Evolutionary conservation across 148 eudicot genomes (phyloP).

Genomic region (Amaranthus hypochondriacus): DNA sequence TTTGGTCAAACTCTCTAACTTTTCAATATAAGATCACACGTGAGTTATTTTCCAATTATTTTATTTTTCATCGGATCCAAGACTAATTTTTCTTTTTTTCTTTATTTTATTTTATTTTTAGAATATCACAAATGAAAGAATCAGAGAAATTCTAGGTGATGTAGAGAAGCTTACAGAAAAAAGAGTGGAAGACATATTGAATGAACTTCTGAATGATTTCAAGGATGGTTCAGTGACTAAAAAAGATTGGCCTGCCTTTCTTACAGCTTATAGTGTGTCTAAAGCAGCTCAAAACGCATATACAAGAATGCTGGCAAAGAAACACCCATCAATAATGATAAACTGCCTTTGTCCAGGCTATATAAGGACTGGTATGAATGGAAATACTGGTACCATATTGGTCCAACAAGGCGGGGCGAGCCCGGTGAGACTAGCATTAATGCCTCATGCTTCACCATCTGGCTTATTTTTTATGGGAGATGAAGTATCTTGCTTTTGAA

Average conservation of each 20-base stretch:
- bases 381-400: conserved; percentile 18
- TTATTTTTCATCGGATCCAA: too few relatives aligned
- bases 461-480: conserved; percentile 20
- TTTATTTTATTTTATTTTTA: not conserved
- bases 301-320: conserved; percentile 39
- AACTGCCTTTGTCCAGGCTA: conserved; percentile 49
- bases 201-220: conserved; percentile 33
- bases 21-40: too few relatives aligned
- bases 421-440: conserved; percentile 36
- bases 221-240: conserved; percentile 20
- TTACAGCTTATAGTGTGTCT: conserved; percentile 27
- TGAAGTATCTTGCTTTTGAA: conserved; percentile 14
- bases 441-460: conserved; percentile 29
- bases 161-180: conserved; percentile 41
- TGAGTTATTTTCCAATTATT: too few relatives aligned
- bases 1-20: too few relatives aligned
- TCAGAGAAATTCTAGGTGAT: conserved; percentile 24
- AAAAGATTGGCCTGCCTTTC: conserved; percentile 30
- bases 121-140: conserved; percentile 28
- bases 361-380: conserved; percentile 37
- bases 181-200: conserved; percentile 31
- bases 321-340: conserved; percentile 28
- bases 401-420: conserved; percentile 46
- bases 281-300: conserved; percentile 43
- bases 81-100: not conserved